Base-by-base conservation (phyloP, 106 monocot species). In the Dactylorhiza incarnata region DNA sequence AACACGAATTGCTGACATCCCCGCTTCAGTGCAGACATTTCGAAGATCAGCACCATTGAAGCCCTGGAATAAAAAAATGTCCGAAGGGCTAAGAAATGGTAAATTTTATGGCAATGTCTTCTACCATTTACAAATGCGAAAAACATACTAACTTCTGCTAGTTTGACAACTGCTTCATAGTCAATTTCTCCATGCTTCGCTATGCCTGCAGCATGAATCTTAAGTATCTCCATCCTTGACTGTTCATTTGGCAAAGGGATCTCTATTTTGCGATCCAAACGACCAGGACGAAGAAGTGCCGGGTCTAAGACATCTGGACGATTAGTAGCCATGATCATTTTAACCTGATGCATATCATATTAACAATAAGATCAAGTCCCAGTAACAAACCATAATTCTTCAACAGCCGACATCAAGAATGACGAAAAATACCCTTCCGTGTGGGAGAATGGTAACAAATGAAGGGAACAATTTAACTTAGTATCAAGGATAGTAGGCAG, bases 311-410 rank as follows among this genome's bases (percentile, higher is more conserved):
- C 95, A 82, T 96, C 95, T 49, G 95, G 95, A 11, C 95, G 83
- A 75, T 96, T 96, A 48, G 95, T 96, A 48, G 95, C 95, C 95
- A 96, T 96, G 44, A 96, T 96, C 95, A 96, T 96, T 87, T 96
- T 96, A 20, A 96, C 95, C 95, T 96, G 50, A 49, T 15, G 71
- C 56, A 72, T 19, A 72, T 49, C 22, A 58, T 14, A 45, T 50
- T 7, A 20, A 56, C 6, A 68, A 45, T 45, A 69, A 65, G 1
- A 23, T 22, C 58, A 59, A 59, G n/a, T 59, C 19, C 19, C 9
- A 37, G 26, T 5, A 65, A 26, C 29, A 65, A 65, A 29, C 12
- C 9, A 65, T 5, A 65, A 29, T 37, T 37, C 1, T 37, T 37
- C 37, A 37, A 37, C 37, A 37, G 37, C 3, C 3, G 37, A 37